These are phyloP conservation scores for Angophora floribunda DNA, from an alignment of 345 rosid genomes.

Conservation along the genomic window DNA sequence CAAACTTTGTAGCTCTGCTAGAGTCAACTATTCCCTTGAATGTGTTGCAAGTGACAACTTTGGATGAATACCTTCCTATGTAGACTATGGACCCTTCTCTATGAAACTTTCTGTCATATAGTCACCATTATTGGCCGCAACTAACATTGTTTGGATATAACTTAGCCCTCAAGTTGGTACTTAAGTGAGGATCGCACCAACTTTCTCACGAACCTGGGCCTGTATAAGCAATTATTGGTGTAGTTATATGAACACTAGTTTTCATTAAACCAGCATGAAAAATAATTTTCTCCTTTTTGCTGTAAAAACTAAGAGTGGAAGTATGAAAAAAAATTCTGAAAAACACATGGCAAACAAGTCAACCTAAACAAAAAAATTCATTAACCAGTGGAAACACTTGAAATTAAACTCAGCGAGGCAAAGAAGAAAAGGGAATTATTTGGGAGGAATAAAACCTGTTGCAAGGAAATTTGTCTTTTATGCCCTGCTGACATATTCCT, in stretches of 20 bases:
- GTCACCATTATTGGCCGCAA: not conserved
- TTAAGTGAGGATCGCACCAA: not conserved
- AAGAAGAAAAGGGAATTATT: not conserved
- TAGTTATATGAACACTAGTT: not conserved
- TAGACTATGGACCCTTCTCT: not conserved
- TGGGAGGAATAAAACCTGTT: not conserved
- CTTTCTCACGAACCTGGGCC: not conserved
- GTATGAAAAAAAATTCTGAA: not conserved
- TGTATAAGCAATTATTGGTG: not conserved
- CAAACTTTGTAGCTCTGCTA: not conserved
- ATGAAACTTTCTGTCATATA: not conserved
- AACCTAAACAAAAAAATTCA: not conserved
- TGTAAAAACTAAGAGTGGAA: not conserved
- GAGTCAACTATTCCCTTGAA: not conserved
- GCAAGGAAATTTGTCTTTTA: not conserved
- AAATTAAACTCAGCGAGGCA: not conserved
- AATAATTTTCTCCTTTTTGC: not conserved
- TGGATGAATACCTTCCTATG: not conserved
- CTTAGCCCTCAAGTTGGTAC: not conserved
- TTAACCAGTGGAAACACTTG: not conserved
- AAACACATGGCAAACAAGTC: not conserved
- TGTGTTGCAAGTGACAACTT: not conserved
- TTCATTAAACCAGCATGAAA: not conserved
- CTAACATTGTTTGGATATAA: not conserved
- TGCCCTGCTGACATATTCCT: conserved; percentile 2